Evolutionary conservation across 176 grass and related monocot genomes (phyloP), one percentile per base, ranked within the genome.

Genomic region (Musa itinerans): DNA sequence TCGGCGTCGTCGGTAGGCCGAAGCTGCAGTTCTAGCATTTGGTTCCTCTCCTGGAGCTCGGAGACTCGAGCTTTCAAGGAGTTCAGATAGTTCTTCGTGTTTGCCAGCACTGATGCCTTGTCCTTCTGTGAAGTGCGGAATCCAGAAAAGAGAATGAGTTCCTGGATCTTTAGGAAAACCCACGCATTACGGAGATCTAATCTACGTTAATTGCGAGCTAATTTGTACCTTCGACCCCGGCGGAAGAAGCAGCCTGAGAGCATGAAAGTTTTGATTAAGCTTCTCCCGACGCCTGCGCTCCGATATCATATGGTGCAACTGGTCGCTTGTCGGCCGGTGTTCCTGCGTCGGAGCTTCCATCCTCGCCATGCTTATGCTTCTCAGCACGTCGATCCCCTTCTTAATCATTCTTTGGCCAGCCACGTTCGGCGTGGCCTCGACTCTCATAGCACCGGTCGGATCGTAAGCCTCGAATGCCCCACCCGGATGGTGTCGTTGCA

Each of bases 221-320:
- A 43, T 43, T 43, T 43, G 10, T 75, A 95, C 95, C 83, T 98
- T 93, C 52, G 83, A 74, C 51, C 89, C 78, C 0, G 81, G 83
- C 9, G 95, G 95, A 29, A 99, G 86, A 27, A 99, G 76, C 78
- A 74, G 23, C 53, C 55, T 91, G 81, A 99, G 90, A 2, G 86
- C 86, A 50, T 87, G 65, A 80, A 99, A 99, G 76, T 91, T 91
- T 20, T 94, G 88, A 52, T 99, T 99, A 65, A 99, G 86, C 83
- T 92, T 99, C 82, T 89, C 86, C 20, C 95, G 82, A 8, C 95
- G 78, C 69, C 83, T 93, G 72, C 95, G 88, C 82, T 98, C 95
- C 3, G 96, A 89, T 61, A 99, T 84, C 78, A 92, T 73, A 84
- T 99, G 96, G 78, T 94, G 88, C 76, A 94, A 77, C 78, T 99